Conservation (phyloP, 306 rosid species). For the Medicago lupulina region DNA sequence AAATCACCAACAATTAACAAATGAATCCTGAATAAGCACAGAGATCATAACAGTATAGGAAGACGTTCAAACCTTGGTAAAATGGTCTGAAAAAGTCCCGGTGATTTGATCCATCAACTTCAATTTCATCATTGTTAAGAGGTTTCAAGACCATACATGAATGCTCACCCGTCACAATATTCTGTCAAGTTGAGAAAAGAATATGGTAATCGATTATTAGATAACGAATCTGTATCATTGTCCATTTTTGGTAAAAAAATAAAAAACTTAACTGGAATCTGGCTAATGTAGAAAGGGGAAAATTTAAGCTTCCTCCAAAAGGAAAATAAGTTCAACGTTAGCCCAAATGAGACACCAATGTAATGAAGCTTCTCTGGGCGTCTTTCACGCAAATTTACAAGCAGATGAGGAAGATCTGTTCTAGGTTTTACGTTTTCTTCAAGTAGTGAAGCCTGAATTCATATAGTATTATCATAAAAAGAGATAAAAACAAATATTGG, state of each 20-base stretch:
- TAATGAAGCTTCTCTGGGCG: conserved; percentile 1
- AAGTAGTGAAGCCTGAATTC: not conserved
- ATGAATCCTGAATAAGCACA: not conserved
- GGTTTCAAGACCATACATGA: not conserved
- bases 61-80: not conserved
- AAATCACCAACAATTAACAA: not conserved
- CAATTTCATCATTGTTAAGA: not conserved
- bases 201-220: not conserved
- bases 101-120: not conserved
- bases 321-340: not conserved
- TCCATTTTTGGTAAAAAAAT: not conserved
- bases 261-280: not conserved
- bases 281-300: not conserved
- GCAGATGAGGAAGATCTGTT: not conserved
- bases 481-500: not conserved
- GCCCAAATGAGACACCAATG: not conserved
- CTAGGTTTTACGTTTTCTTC: not conserved
- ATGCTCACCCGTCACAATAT: not conserved
- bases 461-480: not conserved
- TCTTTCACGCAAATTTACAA: not conserved
- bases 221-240: not conserved
- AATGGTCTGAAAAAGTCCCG: not conserved
- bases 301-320: not conserved
- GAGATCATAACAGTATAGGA: not conserved
- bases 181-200: not conserved